Evolutionary conservation across 2,329 filamentous ascomycete genomes (phyloP), one percentile per base, ranked within the genome.

Genomic region (Monosporascus sp.): DNA sequence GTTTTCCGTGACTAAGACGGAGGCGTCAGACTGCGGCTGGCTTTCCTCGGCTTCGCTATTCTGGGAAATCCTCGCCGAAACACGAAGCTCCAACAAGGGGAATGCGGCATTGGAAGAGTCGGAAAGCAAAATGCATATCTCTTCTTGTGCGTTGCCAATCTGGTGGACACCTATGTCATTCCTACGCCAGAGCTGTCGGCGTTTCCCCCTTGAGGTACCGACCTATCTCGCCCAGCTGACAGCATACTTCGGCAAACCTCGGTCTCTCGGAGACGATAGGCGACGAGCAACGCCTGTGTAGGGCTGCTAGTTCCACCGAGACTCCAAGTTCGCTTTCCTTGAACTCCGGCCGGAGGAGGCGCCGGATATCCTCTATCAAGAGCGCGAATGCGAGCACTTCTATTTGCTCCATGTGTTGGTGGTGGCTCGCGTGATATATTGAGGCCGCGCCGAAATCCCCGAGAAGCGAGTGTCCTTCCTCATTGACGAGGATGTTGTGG

Each of bases 371-470:
- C 51, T 77, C 75, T 43, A 77, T 58, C 37, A 79, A 61, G 60
- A 76, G 70, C 2, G 69, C 75, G 60, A 78, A 78, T 1, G 75
- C 76, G 39, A 76, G 65, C 6, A 78, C 71, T 58, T 79, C 76
- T 44, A 78, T 58, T 55, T 61, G 70, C 60, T 79, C 74, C 9
- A 78, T 55, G 2, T 62, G 56, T 20, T 54, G 55, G 27, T 61
- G 50, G 20, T 56, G 5, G 58, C 55, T n/a, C 52, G 58, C 41
- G 60, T 46, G 62, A 53, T 78, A 77, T 15, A 77, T 65, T 1
- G 75, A 77, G 1, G 75, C 75, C 1, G 75, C 76, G 11, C 75
- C 74, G 51, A 78, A 76, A 49, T 76, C 75, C 24, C 73, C 74
- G 3, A 79, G 65, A 14, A 79, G 58, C 4, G 75, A 74, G 55